phyloP scores from a whole-genome alignment of 2,329 filamentous ascomycete species.

The Diaporthe capsici region DNA sequence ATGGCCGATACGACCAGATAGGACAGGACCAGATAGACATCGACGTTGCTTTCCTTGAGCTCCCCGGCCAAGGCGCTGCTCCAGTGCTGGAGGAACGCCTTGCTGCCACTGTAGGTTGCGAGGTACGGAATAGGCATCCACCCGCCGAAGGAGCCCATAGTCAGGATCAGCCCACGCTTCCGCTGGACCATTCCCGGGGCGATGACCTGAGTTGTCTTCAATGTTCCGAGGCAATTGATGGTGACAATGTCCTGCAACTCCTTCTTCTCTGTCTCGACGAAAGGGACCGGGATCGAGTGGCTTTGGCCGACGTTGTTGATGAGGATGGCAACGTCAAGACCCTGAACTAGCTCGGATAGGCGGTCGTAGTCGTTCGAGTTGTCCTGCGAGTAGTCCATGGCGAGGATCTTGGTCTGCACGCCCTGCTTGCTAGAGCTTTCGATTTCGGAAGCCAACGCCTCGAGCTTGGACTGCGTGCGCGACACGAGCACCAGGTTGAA shows the following conservation, averaged over 20 bases:
- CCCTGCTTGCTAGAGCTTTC: slow-evolving; percentile 55
- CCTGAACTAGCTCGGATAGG: slow-evolving; percentile 77
- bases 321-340: slow-evolving; percentile 86
- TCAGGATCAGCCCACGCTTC: slow-evolving; percentile 90
- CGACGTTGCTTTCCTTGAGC: slow-evolving; percentile 83
- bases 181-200: slow-evolving; percentile 87
- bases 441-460: slow-evolving; percentile 82
- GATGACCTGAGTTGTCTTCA: slow-evolving; percentile 88
- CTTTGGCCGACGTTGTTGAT: slow-evolving; percentile 98
- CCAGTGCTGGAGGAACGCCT: slow-evolving; percentile 98
- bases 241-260: slow-evolving; percentile 93
- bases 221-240: slow-evolving; percentile 93
- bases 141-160: slow-evolving; percentile 97
- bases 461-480: slow-evolving; percentile 93
- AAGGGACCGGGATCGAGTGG: slow-evolving; percentile 92
- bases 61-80: slow-evolving; percentile 88
- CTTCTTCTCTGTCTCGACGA: slow-evolving; percentile 81
- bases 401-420: slow-evolving; percentile 81
- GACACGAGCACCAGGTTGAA: slow-evolving; percentile 97
- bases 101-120: slow-evolving; percentile 97
- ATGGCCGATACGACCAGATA: slow-evolving; percentile 97
- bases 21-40: slow-evolving; percentile 91
- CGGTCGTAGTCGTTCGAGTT: slow-evolving; percentile 83
- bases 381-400: slow-evolving; percentile 93
- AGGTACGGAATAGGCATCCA: slow-evolving; percentile 92